Evolutionary conservation across 257 asterid species (phyloP), one percentile per base, ranked within the genome.

Genomic region (Thymus quinquecostatus): DNA sequence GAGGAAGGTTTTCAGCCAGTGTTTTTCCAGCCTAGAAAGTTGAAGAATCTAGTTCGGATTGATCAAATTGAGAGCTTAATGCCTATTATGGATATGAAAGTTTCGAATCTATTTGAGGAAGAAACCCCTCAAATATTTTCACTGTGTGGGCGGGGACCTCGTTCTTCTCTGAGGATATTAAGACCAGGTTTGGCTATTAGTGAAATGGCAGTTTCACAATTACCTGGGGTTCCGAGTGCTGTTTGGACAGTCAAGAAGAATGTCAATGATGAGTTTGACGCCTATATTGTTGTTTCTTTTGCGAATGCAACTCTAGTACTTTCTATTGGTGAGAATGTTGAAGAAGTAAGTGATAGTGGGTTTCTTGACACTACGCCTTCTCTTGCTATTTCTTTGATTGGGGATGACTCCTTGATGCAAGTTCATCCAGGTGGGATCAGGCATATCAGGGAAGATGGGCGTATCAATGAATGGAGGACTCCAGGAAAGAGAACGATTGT

Each of bases 401-500:
- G 99, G 57, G 99, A 95, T 72, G 99, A 95, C 81, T 95, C 99
- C 61, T 85, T 95, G 70, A 95, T 95, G 98, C 99, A 92, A 87
- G 99, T 92, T 70, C 99, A 95, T 77, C 99, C 99, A 6, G 86
- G 97, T 65, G 99, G 99, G 45, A 95, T 95, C 47, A 83, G 99
- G 86, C 99, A 95, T 81, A 95, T 95, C 64, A 88, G 99, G 77
- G 99, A 90, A 85, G 99, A 95, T 81, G 97, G 99, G 1, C 96
- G 99, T 77, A 84, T 92, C 74, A 95, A 95, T 72, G 99, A 95
- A 84, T 95, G 99, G 99, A 88, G 98, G 81, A 88, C 99, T 45
- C 99, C 99, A 57, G 99, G 99, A 69, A 95, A 95, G 95, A 89
- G 96, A 81, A 95, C 98, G 10, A 90, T 95, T 54, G 99, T 92